A percentile compares a stretch with the other conserved stretches of the same genome.
Conservation (phyloP, 192 early-diverging fungal genomes). For the Coemansia sp. region DNA sequence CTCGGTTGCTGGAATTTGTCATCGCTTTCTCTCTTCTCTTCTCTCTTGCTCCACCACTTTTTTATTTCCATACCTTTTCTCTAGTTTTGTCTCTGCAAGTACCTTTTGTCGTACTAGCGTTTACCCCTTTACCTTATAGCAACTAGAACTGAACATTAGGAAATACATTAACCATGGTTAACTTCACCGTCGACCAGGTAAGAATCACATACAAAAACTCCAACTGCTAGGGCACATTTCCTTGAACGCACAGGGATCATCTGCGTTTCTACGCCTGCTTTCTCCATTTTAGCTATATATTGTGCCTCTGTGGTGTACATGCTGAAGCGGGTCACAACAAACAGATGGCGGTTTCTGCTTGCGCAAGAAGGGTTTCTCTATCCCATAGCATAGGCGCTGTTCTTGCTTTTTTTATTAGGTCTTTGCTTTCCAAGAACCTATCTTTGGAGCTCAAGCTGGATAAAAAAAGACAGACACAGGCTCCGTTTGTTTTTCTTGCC, state of each 20-base stretch:
- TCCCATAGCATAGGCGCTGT: too few relatives aligned
- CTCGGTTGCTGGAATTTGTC: neutral
- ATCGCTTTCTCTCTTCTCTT: constrained; percentile 1
- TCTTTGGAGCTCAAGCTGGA: too few relatives aligned
- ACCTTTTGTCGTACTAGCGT: constrained; percentile 12
- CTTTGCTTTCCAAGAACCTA: too few relatives aligned
- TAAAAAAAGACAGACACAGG: too few relatives aligned
- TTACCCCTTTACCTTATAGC: constrained; percentile 8
- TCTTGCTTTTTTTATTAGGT: too few relatives aligned
- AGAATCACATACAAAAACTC: constrained; percentile 9
- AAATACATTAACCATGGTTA: constrained; percentile 48
- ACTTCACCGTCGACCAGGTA: constrained; percentile 56
- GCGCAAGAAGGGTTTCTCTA: too few relatives aligned
- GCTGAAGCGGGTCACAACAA: too few relatives aligned
- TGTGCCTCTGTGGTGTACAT: too few relatives aligned
- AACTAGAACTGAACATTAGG: constrained; percentile 22
- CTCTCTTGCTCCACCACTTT: constrained; percentile 4
- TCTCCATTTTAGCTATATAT: too few relatives aligned
- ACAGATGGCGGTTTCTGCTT: too few relatives aligned
- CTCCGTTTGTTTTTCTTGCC: too few relatives aligned
- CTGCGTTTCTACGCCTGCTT: neutral
- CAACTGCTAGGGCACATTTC: neutral
- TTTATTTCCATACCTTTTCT: constrained; percentile 9
- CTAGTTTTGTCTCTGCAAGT: constrained; percentile 10
- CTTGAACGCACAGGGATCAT: neutral